Evolutionary conservation across 225 moss, liverwort and hornwort species (phyloP), one percentile per base, ranked within the genome.

Genomic region (Lunularia cruciata): DNA sequence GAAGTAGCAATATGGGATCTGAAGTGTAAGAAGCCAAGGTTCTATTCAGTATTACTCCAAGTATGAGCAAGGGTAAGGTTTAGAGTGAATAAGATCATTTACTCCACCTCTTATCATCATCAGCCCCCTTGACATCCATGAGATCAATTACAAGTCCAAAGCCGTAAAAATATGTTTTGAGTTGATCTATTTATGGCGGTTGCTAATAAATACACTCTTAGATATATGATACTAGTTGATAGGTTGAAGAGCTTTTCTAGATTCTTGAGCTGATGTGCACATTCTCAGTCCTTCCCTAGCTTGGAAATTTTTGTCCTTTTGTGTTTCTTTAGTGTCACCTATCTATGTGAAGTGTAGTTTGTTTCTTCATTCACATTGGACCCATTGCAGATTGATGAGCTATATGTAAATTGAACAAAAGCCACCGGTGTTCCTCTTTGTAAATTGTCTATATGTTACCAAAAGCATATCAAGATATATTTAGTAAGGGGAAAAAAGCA

Each of bases 1-100:
- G 90, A 27, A 92, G 95, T 66, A 90, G 95, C 80, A 95, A 76
- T 12, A 19, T 9, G 25, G 20, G 54, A 25, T 20, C n/a, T 6
- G 28, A 22, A 28, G n/a, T 4, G 35, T 8, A 59, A 20, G 59
- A 34, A 3, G 34, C 19, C 23, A 15, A 39, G 39, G 14, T 25
- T 25, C 0, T 61, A 20, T 35, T 38, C 23, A 13, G 23, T 40
- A 25, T 7, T 23, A 40, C 26, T 22, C 11, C 22, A 39, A 26
- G 58, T 23, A 40, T 13, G 13, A 36, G 39, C 23, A 40, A 39
- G 13, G 61, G 12, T 22, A 61, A 40, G 22, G 14, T 61, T 14
- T 8, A 61, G 15, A 40, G 39, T 39, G 0, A 23, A 22, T 3
- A 35, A 40, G 25, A 39, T 39, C 9, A 19, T 61, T 0, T 39